These are phyloP conservation scores for Fusarium albosuccineum DNA, from an alignment of 2,329 filamentous ascomycete genomes.

Conservation along the genomic window DNA sequence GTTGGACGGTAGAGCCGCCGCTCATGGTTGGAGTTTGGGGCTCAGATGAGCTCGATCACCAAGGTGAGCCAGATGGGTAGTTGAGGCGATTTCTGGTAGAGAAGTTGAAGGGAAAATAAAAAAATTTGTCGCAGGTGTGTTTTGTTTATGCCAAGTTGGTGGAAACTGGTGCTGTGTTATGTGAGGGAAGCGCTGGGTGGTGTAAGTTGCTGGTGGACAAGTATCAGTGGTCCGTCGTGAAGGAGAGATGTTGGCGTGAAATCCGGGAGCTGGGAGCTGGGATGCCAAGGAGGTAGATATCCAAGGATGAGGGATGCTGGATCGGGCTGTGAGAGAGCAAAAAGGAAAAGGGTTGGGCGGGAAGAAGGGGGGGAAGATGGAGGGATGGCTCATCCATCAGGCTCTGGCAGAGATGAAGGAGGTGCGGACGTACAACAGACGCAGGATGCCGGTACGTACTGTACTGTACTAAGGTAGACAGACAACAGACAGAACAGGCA, in stretches of 20 bases:
- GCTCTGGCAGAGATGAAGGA: slow-evolving; percentile 19
- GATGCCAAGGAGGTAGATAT: slow-evolving; percentile 19
- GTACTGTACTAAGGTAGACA: no score
- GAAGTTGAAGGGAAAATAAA: not conserved
- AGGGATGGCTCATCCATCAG: slow-evolving; percentile 21
- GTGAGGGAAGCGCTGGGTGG: not conserved
- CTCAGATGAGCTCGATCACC: slow-evolving; percentile 28
- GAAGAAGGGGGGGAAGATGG: slow-evolving; percentile 20
- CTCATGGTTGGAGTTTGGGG: slow-evolving; percentile 47
- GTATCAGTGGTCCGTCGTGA: slow-evolving; percentile 16
- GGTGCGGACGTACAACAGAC: slow-evolving; percentile 31
- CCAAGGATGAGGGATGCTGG: not conserved
- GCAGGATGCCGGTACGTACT: slow-evolving; percentile 5
- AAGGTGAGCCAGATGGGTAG: not conserved
- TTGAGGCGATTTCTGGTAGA: not conserved
- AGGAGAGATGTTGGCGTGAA: not conserved
- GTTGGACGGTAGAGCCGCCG: slow-evolving; percentile 52
- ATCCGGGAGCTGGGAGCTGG: slow-evolving; percentile 10
- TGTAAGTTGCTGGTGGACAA: slow-evolving; percentile 17
- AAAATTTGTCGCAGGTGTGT: not conserved
- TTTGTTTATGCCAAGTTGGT: not conserved
- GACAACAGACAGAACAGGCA: slow-evolving; percentile 18
- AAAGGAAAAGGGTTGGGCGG: slow-evolving; percentile 26
- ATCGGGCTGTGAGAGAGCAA: slow-evolving; percentile 1
- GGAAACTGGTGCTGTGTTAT: not conserved